Percentiles rank a stretch among this genome's conserved stretches.
These are phyloP conservation scores for Stemphylium lycopersici DNA, from an alignment of 2,329 filamentous ascomycete genomes.

Conservation along the genomic window DNA sequence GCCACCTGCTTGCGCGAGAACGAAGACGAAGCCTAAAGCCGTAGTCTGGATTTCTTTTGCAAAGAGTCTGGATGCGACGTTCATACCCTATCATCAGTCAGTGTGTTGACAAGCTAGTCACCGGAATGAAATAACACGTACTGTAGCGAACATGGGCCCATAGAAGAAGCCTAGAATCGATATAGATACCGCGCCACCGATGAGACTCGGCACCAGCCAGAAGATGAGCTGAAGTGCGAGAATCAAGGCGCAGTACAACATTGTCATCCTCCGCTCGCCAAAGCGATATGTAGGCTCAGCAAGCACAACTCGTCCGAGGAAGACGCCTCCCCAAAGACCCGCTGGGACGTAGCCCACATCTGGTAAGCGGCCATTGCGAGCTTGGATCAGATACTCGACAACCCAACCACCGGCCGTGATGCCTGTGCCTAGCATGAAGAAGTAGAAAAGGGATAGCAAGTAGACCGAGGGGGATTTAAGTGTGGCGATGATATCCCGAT, in stretches of 20 bases:
- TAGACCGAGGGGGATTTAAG: slow-evolving; percentile 59
- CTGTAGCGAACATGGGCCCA: slow-evolving; percentile 64
- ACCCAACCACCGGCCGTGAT: slow-evolving; percentile 68
- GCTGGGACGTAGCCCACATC: slow-evolving; percentile 68
- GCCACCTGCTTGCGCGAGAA: slow-evolving; percentile 62
- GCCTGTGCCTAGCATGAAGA: slow-evolving; percentile 64
- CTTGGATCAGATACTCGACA: slow-evolving; percentile 67
- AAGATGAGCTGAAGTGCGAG: slow-evolving; percentile 50
- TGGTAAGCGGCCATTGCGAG: slow-evolving; percentile 62
- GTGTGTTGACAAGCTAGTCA: not conserved
- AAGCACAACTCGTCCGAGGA: slow-evolving; percentile 63
- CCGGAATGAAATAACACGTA: slow-evolving; percentile 26
- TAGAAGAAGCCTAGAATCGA: slow-evolving; percentile 64
- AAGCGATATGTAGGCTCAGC: slow-evolving; percentile 65
- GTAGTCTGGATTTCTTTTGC: slow-evolving; percentile 55
- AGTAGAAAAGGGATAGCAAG: slow-evolving; percentile 67
- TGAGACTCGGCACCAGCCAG: slow-evolving; percentile 33
- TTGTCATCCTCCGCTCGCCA: slow-evolving; percentile 64
- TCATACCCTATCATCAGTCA: slow-evolving; percentile 55
- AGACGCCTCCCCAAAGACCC: slow-evolving; percentile 63
- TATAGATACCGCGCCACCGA: slow-evolving; percentile 60
- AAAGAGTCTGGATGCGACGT: slow-evolving; percentile 61
- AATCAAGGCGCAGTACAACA: slow-evolving; percentile 60
- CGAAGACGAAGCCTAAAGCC: slow-evolving; percentile 62
- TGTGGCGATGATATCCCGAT: slow-evolving; percentile 54